Conservation (phyloP, 345 rosid genomes). For the Cardamine occulta region DNA sequence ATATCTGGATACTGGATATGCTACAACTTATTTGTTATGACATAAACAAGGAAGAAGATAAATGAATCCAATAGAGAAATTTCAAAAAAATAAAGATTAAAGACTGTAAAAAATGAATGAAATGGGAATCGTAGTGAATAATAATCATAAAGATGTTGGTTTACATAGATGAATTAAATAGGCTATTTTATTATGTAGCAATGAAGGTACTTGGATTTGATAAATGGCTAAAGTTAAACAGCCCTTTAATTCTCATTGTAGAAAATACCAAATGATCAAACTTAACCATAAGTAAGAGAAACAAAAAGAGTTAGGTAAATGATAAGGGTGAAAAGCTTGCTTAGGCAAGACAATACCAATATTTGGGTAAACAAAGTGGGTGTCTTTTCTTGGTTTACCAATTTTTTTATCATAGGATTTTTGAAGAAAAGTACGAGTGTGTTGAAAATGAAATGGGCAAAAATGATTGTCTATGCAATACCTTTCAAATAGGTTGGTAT, state of each 20-base stretch:
- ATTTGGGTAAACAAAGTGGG: background rate
- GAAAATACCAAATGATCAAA: slow-evolving; percentile 15
- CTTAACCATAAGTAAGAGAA: slow-evolving; percentile 11
- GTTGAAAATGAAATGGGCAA: background rate
- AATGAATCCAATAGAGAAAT: background rate
- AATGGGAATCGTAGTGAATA: background rate
- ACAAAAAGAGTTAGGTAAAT: background rate
- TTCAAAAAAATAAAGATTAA: background rate
- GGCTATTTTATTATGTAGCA: background rate
- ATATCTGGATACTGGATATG: too few species aligned
- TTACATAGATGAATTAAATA: background rate
- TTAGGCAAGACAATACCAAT: slow-evolving; percentile 18
- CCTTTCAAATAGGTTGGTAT: background rate
- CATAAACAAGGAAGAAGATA: too few species aligned
- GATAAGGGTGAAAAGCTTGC: slow-evolving; percentile 21
- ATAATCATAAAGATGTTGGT: background rate
- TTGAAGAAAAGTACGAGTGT: background rate
- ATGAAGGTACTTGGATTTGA: background rate
- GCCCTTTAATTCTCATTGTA: background rate
- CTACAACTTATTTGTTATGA: too few species aligned
- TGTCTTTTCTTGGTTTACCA: background rate
- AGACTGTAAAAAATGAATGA: background rate
- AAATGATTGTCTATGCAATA: background rate
- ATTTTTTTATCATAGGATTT: background rate
- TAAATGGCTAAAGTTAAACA: background rate